Conservation (phyloP, 2,329 filamentous ascomycete genomes). For the Aspergillus quadrilineatus region DNA sequence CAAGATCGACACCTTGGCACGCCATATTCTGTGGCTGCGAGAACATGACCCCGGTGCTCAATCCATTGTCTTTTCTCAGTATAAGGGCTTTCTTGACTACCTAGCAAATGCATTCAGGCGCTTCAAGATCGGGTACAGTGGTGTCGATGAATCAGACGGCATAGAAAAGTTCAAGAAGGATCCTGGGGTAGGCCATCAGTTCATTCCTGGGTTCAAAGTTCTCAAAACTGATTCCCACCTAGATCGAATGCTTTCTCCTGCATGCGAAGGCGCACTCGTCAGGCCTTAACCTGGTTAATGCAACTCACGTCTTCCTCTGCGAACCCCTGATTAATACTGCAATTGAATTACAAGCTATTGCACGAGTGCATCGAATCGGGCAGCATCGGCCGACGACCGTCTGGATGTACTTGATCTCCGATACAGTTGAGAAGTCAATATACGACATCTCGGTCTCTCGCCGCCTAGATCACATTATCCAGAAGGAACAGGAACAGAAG, state of each 20-base stretch:
- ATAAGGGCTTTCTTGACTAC: constrained; percentile 74
- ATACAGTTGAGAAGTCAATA: constrained; percentile 88
- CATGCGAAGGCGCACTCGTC: constrained; percentile 86
- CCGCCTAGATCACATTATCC: constrained; percentile 73
- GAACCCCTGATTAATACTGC: constrained; percentile 92
- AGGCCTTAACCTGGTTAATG: constrained; percentile 87
- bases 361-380: constrained; percentile 90
- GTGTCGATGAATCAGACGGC: constrained; percentile 67
- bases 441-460: constrained; percentile 80
- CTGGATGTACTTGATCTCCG: constrained; percentile 90
- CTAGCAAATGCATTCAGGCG: constrained; percentile 67
- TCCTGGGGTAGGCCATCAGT: constrained; percentile 46
- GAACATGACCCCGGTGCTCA: constrained; percentile 83
- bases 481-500: constrained; percentile 38
- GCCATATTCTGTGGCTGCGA: constrained; percentile 83
- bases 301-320: constrained; percentile 90
- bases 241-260: constrained; percentile 78
- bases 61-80: constrained; percentile 92
- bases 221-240: constrained; percentile 19
- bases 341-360: constrained; percentile 91
- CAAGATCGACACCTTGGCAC: constrained; percentile 80
- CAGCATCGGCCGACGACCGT: constrained; percentile 86
- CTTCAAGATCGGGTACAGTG: constrained; percentile 71
- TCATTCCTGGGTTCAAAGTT: not conserved
- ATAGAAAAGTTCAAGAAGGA: constrained; percentile 76